Conservation (phyloP, 495 filamentous ascomycete species). For the Hypoxylon intermedium region DNA sequence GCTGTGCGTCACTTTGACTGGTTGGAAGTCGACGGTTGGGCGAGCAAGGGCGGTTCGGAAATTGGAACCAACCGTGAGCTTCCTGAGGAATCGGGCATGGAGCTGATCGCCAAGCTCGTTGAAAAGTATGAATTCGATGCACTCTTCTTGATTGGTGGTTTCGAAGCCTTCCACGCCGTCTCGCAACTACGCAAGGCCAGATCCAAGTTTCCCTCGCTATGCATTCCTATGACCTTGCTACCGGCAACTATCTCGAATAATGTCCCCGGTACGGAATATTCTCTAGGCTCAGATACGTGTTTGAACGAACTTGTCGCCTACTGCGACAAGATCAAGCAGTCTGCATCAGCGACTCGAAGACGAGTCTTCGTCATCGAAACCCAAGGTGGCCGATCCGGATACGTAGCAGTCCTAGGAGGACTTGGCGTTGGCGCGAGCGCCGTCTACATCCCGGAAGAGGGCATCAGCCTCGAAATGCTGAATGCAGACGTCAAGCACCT, state of each 20-base stretch:
- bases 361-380: conserved; percentile 98
- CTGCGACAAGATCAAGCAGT: conserved; percentile 97
- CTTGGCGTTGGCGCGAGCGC: conserved; percentile 90
- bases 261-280: conserved; percentile 97
- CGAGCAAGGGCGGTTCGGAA: conserved; percentile 93
- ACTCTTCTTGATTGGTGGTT: conserved; percentile 91
- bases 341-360: conserved; percentile 87
- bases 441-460: conserved; percentile 97
- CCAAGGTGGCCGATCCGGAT: conserved; percentile 93
- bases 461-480: conserved; percentile 92
- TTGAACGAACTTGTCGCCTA: conserved; percentile 95
- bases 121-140: conserved; percentile 87
- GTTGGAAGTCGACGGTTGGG: conserved; percentile 96
- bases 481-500: conserved; percentile 89
- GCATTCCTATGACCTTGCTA: conserved; percentile 89
- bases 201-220: conserved; percentile 78
- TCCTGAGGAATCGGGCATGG: conserved; percentile 81
- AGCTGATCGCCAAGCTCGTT: conserved; percentile 83
- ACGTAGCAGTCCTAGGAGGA: conserved; percentile 89
- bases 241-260: conserved; percentile 99
- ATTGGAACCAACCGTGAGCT: conserved; percentile 97
- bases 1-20: conserved; percentile 85
- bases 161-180: conserved; percentile 94
- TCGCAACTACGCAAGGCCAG: conserved; percentile 83
- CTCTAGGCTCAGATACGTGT: conserved; percentile 94